Percentiles rank a stretch among this genome's conserved stretches.
These are phyloP conservation scores for Ampelocalamus luodianensis DNA, from an alignment of 176 grass and related monocot species.

Conservation along the genomic window DNA sequence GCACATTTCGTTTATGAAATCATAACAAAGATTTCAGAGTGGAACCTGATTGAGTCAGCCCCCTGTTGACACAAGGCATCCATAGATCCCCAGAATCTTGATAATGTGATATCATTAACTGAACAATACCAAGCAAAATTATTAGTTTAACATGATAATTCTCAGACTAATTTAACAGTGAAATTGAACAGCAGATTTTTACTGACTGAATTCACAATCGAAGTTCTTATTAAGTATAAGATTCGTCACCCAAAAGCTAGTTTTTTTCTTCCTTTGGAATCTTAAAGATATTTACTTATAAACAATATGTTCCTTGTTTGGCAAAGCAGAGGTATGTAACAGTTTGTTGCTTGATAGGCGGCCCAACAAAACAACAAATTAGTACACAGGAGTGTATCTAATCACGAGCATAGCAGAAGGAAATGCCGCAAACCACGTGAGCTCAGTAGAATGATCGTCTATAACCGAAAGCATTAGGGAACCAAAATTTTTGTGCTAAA, in stretches of 20 bases:
- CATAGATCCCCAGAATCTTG: slow-evolving; percentile 69
- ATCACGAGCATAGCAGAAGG: slow-evolving; percentile 12
- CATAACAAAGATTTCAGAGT: slow-evolving; percentile 40
- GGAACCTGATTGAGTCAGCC: slow-evolving; percentile 67
- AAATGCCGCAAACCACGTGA: neutral
- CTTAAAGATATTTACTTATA: neutral
- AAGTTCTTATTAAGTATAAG: neutral
- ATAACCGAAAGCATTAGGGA: neutral
- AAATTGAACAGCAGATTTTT: neutral
- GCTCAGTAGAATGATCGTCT: neutral
- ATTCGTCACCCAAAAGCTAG: neutral
- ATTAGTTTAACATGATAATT: neutral
- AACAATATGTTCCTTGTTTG: neutral
- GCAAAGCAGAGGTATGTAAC: neutral
- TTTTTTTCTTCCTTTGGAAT: neutral
- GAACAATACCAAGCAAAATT: slow-evolving; percentile 35
- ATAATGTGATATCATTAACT: slow-evolving; percentile 80
- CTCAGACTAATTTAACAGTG: neutral
- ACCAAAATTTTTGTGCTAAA: neutral
- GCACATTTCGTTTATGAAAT: slow-evolving; percentile 1
- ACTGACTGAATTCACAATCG: neutral
- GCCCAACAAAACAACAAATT: slow-evolving; percentile 1
- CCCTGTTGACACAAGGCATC: slow-evolving; percentile 72
- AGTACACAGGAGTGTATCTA: neutral
- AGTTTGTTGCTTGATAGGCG: neutral